phyloP scores from a whole-genome alignment of 257 asterid species.

The Capsicum pubescens region DNA sequence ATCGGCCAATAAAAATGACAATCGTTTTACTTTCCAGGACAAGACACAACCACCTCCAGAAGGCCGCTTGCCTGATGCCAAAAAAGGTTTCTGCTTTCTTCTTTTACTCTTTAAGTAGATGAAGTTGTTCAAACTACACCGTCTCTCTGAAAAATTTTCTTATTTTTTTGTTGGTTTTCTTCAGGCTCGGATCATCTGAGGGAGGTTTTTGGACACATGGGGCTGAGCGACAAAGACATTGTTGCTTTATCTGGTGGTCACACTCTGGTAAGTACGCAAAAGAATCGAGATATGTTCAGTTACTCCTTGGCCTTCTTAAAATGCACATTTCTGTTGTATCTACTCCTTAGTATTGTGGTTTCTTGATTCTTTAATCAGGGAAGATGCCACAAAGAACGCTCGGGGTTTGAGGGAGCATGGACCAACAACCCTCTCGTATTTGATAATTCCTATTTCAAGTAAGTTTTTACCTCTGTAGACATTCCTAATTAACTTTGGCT shows the following conservation, averaged over 20 bases:
- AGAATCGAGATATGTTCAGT: background rate
- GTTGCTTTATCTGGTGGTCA: conserved; percentile 92
- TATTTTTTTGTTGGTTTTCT: background rate
- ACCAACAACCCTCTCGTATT: conserved; percentile 80
- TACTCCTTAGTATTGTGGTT: background rate
- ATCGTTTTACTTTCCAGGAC: conserved; percentile 51
- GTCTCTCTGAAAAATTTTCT: background rate
- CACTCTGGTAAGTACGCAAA: conserved; percentile 58
- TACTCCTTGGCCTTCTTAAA: background rate
- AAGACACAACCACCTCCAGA: conserved; percentile 70
- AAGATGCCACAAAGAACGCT: conserved; percentile 87
- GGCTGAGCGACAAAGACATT: conserved; percentile 81
- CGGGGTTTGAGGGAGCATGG: conserved; percentile 97
- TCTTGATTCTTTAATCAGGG: conserved; percentile 50
- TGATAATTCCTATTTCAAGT: conserved; percentile 82
- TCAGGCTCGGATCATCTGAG: conserved; percentile 86
- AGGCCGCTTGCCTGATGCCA: conserved; percentile 95
- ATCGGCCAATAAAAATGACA: background rate
- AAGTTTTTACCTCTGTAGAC: conserved; percentile 25
- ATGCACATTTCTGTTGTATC: background rate
- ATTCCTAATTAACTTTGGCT: background rate
- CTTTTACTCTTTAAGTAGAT: background rate
- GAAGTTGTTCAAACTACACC: background rate
- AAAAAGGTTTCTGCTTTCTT: conserved; percentile 53
- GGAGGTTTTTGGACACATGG: conserved; percentile 85